Evolutionary conservation across 148 eudicot species (phyloP), one percentile per base, ranked within the genome.

Genomic region (Agrostemma githago): DNA sequence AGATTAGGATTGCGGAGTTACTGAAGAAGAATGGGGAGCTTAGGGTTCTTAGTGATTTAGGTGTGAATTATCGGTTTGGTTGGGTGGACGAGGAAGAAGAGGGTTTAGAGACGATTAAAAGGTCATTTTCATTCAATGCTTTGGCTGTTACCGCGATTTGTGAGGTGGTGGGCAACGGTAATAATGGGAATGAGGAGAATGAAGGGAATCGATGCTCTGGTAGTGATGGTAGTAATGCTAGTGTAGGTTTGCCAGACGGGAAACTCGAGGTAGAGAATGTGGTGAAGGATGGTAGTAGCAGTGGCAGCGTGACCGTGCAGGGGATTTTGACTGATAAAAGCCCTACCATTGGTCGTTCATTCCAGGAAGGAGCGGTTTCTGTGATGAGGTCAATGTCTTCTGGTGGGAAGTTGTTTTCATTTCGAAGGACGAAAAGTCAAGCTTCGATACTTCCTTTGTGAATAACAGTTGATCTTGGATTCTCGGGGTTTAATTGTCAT

Each of bases 311-410:
- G 34, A 0, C 34, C 66, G 56, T 77, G 70, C 77, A 78, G 10
- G 81, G 78, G 42, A 46, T 77, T 69, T 70, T 76, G 70, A 72
- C 72, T 68, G 14, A 26, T 11, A 82, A 83, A 80, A 72, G 82
- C 74, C 72, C 78, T 40, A 86, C 91, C 1, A 70, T 79, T 11
- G 82, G 82, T 43, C 72, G 72, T n/a, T 89, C 80, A 3, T 76
- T 81, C 65, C 85, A 84, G 11, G 87, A 80, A 70, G 85, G 79
- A 57, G 81, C 82, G 53, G 68, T 83, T 53, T 80, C 85, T 6
- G 81, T 86, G 89, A 89, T 81, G 84, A 84, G 89, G 71, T 85
- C 91, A 0, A 54, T 83, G 72, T 89, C 93, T 40, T 81, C 88
- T 2, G 62, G 85, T 73, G 76, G 83, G 42, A 87, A 72, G 78